phyloP scores from a whole-genome alignment of 345 rosid genomes.

The Luvunga scandens region DNA sequence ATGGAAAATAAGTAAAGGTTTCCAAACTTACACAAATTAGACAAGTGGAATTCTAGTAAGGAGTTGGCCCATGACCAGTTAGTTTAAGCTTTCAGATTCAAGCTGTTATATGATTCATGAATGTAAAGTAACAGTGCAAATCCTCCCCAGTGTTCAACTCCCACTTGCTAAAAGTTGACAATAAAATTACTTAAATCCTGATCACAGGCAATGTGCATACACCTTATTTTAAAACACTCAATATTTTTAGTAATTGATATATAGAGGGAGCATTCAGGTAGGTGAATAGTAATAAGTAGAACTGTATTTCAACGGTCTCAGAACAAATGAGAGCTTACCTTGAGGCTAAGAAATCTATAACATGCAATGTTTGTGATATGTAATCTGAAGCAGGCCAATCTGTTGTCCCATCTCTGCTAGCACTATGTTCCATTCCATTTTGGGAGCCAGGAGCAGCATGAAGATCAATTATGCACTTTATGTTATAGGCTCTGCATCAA shows the following conservation, averaged over 20 bases:
- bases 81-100: conserved; percentile 1
- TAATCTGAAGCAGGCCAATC: conserved; percentile 57
- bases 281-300: not conserved
- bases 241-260: not conserved
- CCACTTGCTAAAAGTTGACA: not conserved
- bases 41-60: not conserved
- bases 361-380: conserved; percentile 56
- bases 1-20: not conserved
- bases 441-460: conserved; percentile 89
- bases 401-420: conserved; percentile 62
- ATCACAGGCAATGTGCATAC: not conserved
- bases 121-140: not conserved
- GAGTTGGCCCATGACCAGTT: not conserved
- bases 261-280: not conserved
- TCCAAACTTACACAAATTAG: not conserved
- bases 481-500: conserved; percentile 52
- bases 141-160: not conserved
- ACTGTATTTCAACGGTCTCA: not conserved
- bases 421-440: conserved; percentile 81
- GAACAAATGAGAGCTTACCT: conserved; percentile 36
- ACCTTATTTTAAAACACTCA: not conserved
- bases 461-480: conserved; percentile 76
- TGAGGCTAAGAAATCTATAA: conserved; percentile 66
- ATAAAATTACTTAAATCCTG: not conserved
- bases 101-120: not conserved